phyloP scores from a whole-genome alignment of 495 filamentous ascomycete species.

The Penicillium canariense region DNA sequence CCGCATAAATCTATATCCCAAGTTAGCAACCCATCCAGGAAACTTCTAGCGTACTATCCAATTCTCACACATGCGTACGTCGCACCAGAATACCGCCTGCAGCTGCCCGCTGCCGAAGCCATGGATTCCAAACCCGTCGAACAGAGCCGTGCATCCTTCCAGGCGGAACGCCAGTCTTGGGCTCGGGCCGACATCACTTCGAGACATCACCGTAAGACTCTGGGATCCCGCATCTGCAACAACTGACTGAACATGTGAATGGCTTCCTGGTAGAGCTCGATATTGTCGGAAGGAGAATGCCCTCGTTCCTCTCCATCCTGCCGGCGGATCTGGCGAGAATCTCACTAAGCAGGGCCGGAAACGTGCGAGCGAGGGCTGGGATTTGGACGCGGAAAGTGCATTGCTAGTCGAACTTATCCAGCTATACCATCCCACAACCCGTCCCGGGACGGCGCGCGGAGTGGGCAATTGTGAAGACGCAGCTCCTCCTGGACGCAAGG shows the following conservation, averaged over 20 bases:
- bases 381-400: constrained; percentile 42
- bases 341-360: constrained; percentile 39
- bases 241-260: constrained; percentile 39
- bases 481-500: constrained; percentile 41
- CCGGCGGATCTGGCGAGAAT: constrained; percentile 44
- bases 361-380: constrained; percentile 36
- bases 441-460: constrained; percentile 37
- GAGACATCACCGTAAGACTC: constrained; percentile 43
- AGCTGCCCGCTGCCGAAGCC: constrained; percentile 40
- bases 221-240: constrained; percentile 37
- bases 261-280: constrained; percentile 47
- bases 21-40: neutral
- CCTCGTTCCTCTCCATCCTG: constrained; percentile 43
- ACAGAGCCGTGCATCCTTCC: constrained; percentile 47
- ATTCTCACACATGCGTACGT: constrained; percentile 44
- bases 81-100: constrained; percentile 51
- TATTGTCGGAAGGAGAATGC: constrained; percentile 36
- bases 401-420: constrained; percentile 51
- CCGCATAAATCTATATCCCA: constrained; percentile 41
- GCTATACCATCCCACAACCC: constrained; percentile 26
- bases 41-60: neutral
- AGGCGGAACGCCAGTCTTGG: constrained; percentile 47
- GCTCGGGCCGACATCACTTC: constrained; percentile 51
- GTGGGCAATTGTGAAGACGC: constrained; percentile 36
- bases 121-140: constrained; percentile 41